Conservation (phyloP, 2,329 filamentous ascomycete species). For the Paecilomyces formosus region DNA sequence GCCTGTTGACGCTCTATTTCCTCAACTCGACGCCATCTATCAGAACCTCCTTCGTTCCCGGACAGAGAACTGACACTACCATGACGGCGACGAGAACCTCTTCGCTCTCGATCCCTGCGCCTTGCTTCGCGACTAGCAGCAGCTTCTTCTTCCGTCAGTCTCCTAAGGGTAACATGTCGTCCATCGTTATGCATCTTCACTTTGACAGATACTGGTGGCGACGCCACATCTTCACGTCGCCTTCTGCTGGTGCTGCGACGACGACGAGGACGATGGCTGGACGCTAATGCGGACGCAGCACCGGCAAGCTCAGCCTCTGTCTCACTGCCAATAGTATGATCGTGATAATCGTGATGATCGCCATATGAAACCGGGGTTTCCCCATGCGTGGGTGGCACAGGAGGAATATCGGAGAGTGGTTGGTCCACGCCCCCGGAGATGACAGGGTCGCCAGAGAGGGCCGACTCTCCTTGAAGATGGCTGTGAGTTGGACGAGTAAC, state of each 20-base stretch:
- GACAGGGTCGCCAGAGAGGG: conserved; percentile 22
- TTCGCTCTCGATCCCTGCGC: conserved; percentile 40
- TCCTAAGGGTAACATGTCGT: conserved; percentile 54
- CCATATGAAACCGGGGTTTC: conserved; percentile 7
- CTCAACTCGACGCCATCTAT: conserved; percentile 44
- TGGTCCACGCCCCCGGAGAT: conserved; percentile 23
- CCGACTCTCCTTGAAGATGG: conserved; percentile 25
- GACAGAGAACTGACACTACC: conserved; percentile 36
- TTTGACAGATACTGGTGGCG: conserved; percentile 57
- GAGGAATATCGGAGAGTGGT: conserved; percentile 27
- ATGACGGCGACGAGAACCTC: conserved; percentile 31
- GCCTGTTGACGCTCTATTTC: conserved; percentile 41
- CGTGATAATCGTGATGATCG: not conserved
- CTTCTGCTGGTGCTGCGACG: conserved; percentile 21
- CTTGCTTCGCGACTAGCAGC: conserved; percentile 51
- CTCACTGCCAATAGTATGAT: conserved; percentile 4
- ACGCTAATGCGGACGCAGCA: conserved; percentile 20
- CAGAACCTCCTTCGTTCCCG: conserved; percentile 30
- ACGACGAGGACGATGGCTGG: conserved; percentile 22
- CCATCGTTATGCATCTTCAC: conserved; percentile 60
- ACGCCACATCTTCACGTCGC: conserved; percentile 40
- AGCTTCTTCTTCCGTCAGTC: conserved; percentile 56
- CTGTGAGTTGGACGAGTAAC: conserved; percentile 21
- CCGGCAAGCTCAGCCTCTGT: conserved; percentile 19
- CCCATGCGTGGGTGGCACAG: conserved; percentile 33